Conservation (phyloP, 2,329 filamentous ascomycete genomes). For the Trichophyton verrucosum region DNA sequence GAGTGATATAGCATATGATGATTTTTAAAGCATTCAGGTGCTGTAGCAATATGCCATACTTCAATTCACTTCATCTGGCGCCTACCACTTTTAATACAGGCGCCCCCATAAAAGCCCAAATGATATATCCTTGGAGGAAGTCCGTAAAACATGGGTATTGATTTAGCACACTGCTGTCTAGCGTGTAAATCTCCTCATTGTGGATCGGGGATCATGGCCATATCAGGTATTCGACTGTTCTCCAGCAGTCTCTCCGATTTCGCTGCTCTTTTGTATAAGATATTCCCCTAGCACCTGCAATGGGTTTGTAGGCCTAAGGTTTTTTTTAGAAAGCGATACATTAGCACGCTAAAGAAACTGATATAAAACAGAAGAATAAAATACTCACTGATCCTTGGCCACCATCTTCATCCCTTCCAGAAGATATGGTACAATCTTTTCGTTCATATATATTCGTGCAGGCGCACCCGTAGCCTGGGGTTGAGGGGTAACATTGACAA, state of each 20-base stretch:
- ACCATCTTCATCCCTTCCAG: constrained; percentile 64
- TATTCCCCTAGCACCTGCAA: constrained; percentile 58
- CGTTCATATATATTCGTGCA: constrained; percentile 58
- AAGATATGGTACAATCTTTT: constrained; percentile 54
- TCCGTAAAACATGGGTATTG: not conserved
- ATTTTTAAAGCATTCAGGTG: too few species aligned
- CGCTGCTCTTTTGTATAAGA: constrained; percentile 54
- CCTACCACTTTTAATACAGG: too few species aligned
- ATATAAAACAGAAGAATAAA: not conserved
- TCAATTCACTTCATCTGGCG: too few species aligned
- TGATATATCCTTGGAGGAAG: too few species aligned
- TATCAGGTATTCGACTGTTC: constrained; percentile 5
- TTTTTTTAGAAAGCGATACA: not conserved
- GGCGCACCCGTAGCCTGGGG: constrained; percentile 55
- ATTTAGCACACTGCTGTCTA: not conserved
- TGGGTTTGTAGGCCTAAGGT: constrained; percentile 51
- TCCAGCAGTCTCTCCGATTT: constrained; percentile 41
- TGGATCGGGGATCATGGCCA: not conserved
- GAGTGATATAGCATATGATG: too few species aligned
- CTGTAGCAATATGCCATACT: too few species aligned
- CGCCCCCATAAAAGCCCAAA: too few species aligned
- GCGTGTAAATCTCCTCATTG: too few species aligned
- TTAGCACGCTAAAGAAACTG: not conserved
- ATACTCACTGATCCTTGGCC: constrained; percentile 54
- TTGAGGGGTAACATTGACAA: constrained; percentile 9